Conservation (phyloP, 768 basidiomycete genomes). For the Lactarius evosmus region DNA sequence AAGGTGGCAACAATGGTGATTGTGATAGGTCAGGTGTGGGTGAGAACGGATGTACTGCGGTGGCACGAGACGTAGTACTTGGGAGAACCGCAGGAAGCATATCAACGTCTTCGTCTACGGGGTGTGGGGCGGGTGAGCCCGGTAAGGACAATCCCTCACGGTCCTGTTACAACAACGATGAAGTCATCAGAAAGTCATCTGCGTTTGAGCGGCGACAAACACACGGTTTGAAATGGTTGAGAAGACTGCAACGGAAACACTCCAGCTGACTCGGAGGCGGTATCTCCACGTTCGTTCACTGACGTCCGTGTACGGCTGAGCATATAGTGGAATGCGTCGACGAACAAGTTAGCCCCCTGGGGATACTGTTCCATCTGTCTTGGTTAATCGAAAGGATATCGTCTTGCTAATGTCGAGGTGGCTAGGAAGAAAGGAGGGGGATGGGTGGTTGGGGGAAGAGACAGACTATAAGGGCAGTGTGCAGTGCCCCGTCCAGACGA, state of each 20-base stretch:
- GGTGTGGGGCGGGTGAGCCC: neutral
- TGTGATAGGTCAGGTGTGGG: conserved; percentile 3
- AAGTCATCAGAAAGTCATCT: conserved; percentile 17
- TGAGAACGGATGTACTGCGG: neutral
- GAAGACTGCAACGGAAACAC: neutral
- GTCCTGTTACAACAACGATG: neutral
- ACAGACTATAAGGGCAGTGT: neutral
- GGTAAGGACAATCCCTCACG: neutral
- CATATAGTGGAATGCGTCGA: conserved; percentile 6
- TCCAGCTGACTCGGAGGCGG: neutral
- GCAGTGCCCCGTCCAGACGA: neutral
- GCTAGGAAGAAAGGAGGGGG: neutral
- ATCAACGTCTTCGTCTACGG: conserved; percentile 11
- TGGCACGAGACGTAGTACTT: neutral
- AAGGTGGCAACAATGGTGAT: conserved; percentile 7
- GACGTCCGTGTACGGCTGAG: conserved; percentile 19
- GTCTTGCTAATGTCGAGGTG: neutral
- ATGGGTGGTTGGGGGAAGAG: conserved; percentile 4
- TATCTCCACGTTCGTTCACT: neutral
- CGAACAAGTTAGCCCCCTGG: conserved; percentile 1
- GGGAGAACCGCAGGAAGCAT: conserved; percentile 7
- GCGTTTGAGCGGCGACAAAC: neutral
- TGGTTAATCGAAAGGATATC: neutral
- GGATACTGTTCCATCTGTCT: conserved; percentile 16
- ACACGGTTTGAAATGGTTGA: conserved; percentile 3